phyloP scores from a whole-genome alignment of 2,329 filamentous ascomycete species.

The Phoma sp. region DNA sequence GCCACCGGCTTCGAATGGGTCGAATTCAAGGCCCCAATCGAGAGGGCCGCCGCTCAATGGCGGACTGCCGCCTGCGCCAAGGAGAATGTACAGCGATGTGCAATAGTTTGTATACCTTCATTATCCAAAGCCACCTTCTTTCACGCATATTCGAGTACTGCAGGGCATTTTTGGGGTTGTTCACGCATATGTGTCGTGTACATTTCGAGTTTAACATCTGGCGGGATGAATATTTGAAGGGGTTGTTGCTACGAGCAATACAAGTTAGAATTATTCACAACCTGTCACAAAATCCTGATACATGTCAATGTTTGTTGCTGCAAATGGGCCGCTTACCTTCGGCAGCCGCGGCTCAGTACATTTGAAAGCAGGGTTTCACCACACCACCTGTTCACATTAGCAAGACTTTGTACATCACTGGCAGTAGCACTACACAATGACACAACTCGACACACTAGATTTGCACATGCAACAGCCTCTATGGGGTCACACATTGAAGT shows the following conservation, averaged over 20 bases:
- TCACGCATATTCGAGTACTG: constrained; percentile 5
- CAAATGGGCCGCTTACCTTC: neutral
- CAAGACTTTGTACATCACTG: too few species aligned
- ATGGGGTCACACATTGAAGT: too few species aligned
- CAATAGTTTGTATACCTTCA: constrained; percentile 19
- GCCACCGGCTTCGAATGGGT: constrained; percentile 39
- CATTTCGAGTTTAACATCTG: constrained; percentile 5
- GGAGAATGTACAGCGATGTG: constrained; percentile 44
- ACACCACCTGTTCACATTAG: too few species aligned
- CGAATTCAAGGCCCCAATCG: constrained; percentile 32
- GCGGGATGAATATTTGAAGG: constrained; percentile 7
- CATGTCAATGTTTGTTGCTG: too few species aligned
- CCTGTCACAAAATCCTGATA: neutral
- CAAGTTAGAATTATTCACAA: constrained; percentile 2
- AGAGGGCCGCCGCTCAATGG: constrained; percentile 34
- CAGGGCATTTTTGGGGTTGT: constrained; percentile 6
- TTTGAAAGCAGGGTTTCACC: too few species aligned
- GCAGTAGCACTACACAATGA: too few species aligned
- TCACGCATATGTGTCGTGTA: constrained; percentile 6
- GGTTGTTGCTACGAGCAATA: constrained; percentile 4
- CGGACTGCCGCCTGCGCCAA: constrained; percentile 34
- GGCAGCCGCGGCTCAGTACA: neutral
- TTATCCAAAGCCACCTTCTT: neutral
- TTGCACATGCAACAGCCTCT: neutral
- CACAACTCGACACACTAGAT: too few species aligned